phyloP scores from a whole-genome alignment of 768 basidiomycete genomes.

The Agaricus sinodeliciosus region DNA sequence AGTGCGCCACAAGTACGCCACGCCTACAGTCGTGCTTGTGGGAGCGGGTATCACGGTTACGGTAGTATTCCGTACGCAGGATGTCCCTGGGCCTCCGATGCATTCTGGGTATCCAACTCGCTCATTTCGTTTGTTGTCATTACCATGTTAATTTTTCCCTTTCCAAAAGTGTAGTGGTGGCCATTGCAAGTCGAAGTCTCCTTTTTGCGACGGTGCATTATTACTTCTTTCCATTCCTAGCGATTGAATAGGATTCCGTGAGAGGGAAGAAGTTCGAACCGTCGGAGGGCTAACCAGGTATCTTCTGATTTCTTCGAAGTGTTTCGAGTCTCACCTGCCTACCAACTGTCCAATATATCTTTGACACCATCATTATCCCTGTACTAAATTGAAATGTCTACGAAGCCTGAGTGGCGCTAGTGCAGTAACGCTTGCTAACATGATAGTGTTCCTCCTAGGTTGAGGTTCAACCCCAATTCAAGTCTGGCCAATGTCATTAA shows the following conservation, averaged over 20 bases:
- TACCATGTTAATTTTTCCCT: not conserved
- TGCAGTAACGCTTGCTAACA: too few species aligned
- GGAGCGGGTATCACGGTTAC: conserved; percentile 10
- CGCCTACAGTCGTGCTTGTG: conserved; percentile 4
- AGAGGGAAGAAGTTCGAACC: conserved; percentile 7
- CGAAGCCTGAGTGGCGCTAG: too few species aligned
- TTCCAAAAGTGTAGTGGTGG: conserved; percentile 4
- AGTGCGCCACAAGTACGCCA: conserved; percentile 1
- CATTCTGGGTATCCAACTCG: conserved; percentile 18
- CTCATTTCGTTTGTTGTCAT: not conserved
- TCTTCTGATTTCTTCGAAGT: conserved; percentile 11
- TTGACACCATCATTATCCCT: not conserved
- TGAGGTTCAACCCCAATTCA: too few species aligned
- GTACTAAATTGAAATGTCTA: not conserved
- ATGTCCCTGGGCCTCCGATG: conserved; percentile 2
- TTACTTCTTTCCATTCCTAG: conserved; percentile 7
- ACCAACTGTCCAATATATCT: not conserved
- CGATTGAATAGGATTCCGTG: conserved; percentile 17
- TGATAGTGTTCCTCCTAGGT: too few species aligned
- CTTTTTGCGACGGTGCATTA: conserved; percentile 3
- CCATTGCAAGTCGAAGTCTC: conserved; percentile 7
- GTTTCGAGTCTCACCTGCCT: not conserved
- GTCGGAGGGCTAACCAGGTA: conserved; percentile 10
- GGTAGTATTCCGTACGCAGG: conserved; percentile 6
- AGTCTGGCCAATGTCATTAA: too few species aligned